phyloP scores from a whole-genome alignment of 2,329 filamentous ascomycete species.

The Penicillium capsulatum region DNA sequence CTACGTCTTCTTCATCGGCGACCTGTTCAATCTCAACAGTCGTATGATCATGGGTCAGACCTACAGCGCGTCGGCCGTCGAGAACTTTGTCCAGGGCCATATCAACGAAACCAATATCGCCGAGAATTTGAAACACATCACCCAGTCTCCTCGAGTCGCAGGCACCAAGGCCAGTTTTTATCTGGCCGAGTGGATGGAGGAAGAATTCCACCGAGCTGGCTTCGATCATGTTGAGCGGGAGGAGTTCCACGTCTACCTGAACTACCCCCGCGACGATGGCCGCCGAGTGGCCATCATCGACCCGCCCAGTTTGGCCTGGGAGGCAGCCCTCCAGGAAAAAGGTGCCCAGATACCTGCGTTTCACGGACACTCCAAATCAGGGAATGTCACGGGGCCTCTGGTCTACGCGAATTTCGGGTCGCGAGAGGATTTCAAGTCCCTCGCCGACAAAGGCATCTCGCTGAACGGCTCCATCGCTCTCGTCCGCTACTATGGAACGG shows the following conservation, averaged over 20 bases:
- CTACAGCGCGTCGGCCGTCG: slow-evolving; percentile 79
- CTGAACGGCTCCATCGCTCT: slow-evolving; percentile 77
- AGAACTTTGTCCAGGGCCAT: slow-evolving; percentile 67
- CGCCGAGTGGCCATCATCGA: slow-evolving; percentile 77
- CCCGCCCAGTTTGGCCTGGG: slow-evolving; percentile 65
- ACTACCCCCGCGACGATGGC: slow-evolving; percentile 76
- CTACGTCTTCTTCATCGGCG: slow-evolving; percentile 80
- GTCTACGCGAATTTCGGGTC: slow-evolving; percentile 93
- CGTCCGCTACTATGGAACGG: slow-evolving; percentile 72
- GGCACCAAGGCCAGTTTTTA: slow-evolving; percentile 92
- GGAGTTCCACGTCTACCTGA: slow-evolving; percentile 83
- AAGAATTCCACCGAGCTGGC: slow-evolving; percentile 65
- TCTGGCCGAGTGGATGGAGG: slow-evolving; percentile 77
- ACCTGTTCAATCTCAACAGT: slow-evolving; percentile 68
- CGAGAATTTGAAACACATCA: slow-evolving; percentile 71
- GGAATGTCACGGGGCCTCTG: slow-evolving; percentile 78
- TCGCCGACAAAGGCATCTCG: slow-evolving; percentile 68
- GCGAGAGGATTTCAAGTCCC: slow-evolving; percentile 70
- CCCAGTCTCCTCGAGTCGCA: slow-evolving; percentile 81
- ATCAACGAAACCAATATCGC: slow-evolving; percentile 67
- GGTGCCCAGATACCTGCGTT: slow-evolving; percentile 73
- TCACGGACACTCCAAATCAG: slow-evolving; percentile 82
- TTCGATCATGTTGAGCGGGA: slow-evolving; percentile 74
- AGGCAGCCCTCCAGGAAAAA: slow-evolving; percentile 78
- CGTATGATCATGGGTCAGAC: slow-evolving; percentile 62